Evolutionary conservation across 345 rosid genomes (phyloP), one percentile per base, ranked within the genome.

Genomic region (Lepidium aucheri): DNA sequence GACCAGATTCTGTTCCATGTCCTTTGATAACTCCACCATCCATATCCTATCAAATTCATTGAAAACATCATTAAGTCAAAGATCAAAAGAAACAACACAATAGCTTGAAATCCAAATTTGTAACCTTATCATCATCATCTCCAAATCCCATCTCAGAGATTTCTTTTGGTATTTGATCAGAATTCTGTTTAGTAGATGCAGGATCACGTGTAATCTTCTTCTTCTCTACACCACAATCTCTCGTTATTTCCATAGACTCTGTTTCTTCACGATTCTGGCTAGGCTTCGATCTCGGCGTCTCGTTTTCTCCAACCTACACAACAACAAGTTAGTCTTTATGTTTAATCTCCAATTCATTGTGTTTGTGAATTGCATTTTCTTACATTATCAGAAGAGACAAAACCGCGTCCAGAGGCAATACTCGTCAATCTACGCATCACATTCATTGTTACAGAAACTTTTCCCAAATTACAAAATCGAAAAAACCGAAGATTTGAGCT

Each of bases 401-500:
- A 95, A 52, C 82, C 69, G 12, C 97, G 98, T 51, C 94, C 98
- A 15, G 99, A 95, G 30, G 99, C 98, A 60, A 91, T 82, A 91
- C 96, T 91, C 82, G 89, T 91, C 65, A 95, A 84, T 35, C 99
- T 84, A 44, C 97, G 98, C 86, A 95, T 80, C 80, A 95, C 86
- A 81, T 87, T 87, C 98, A 91, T 95, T 51, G 41, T 66, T 72
- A 8, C 68, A 52, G 61, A 69, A 69, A 56, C 8, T 11, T 43
- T 24, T 13, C 14, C 15, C 20, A 24, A 53, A 4, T 12, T 8
- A 5, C 10, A 59, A 40, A 8, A n/a, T n/a, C 26, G 26, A 38
- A 17, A 54, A 46, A 47, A 33, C 33, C 5, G 18, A 46, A 49
- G 38, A 5, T 6, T 17, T 39, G 10, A 3, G 39, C 4, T 44